Percentiles rank a stretch among this genome's conserved stretches.
Evolutionary conservation across 1,284 basidiomycete genomes (phyloP).

Genomic region (Megacollybia platyphylla): DNA sequence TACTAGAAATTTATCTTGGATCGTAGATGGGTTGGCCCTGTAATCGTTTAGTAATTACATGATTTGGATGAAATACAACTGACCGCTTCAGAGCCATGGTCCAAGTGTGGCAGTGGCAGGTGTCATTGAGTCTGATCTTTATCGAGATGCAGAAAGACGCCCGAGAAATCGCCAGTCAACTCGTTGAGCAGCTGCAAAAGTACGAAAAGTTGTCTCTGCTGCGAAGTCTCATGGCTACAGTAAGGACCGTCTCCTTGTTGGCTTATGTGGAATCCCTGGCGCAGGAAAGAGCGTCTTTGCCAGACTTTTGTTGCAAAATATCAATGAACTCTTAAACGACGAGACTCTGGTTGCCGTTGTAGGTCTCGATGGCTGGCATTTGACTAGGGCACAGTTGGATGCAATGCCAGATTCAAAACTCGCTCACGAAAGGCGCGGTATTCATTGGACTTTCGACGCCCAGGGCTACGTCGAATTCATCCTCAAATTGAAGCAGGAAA

Average conservation of each 20-base stretch:
- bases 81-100: not conserved
- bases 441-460: slow-evolving; percentile 67
- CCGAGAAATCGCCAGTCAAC: not conserved
- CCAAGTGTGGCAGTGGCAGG: not conserved
- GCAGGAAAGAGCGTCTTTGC: slow-evolving; percentile 76
- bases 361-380: slow-evolving; percentile 81
- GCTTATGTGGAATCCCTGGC: slow-evolving; percentile 70
- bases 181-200: slow-evolving; percentile 23
- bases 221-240: not conserved
- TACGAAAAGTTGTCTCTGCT: slow-evolving; percentile 10
- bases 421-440: slow-evolving; percentile 56
- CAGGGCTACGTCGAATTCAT: slow-evolving; percentile 56
- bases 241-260: slow-evolving; percentile 52
- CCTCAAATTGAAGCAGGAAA: slow-evolving; percentile 27
- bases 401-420: slow-evolving; percentile 55
- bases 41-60: not conserved
- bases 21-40: slow-evolving; percentile 36
- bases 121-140: no score
- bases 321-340: slow-evolving; percentile 25
- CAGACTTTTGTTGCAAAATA: slow-evolving; percentile 32
- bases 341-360: slow-evolving; percentile 19
- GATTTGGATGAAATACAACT: not conserved
- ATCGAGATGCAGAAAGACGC: not conserved
- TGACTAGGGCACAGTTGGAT: slow-evolving; percentile 52
- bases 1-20: slow-evolving; percentile 67